Evolutionary conservation across 2,329 filamentous ascomycete genomes (phyloP).

Genomic region (Curvularia sp.): DNA sequence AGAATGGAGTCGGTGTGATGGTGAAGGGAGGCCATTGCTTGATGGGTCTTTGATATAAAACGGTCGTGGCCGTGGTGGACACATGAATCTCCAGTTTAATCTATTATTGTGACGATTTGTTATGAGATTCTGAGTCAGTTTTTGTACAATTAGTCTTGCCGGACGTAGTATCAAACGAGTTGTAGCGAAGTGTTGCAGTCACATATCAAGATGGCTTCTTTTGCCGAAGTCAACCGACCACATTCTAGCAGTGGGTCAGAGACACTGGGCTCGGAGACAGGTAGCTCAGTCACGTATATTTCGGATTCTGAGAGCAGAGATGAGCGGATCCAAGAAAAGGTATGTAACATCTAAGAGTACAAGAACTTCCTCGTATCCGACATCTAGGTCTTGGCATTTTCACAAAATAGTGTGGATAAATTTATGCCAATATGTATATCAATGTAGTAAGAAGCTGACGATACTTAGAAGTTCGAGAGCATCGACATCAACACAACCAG

Average conservation of each 20-base stretch:
- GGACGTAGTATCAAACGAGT: not conserved
- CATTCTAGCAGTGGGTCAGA: slow-evolving; percentile 37
- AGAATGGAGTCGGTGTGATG: not conserved
- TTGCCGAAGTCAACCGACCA: slow-evolving; percentile 22
- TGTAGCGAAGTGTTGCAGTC: not conserved
- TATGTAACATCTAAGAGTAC: slow-evolving; percentile 10
- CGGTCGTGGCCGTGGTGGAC: not conserved
- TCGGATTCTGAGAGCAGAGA: slow-evolving; percentile 29
- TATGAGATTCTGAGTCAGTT: not conserved
- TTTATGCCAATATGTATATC: not conserved
- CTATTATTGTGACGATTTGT: not conserved
- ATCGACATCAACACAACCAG: slow-evolving; percentile 28
- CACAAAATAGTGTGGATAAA: not conserved
- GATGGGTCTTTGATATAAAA: not conserved
- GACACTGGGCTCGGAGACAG: slow-evolving; percentile 21
- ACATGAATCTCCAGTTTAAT: not conserved
- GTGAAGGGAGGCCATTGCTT: not conserved
- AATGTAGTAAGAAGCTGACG: not conserved
- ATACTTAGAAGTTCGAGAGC: slow-evolving; percentile 3
- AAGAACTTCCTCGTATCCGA: not conserved
- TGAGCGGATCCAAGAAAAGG: slow-evolving; percentile 7
- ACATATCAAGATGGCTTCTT: slow-evolving; percentile 24
- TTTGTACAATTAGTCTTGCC: not conserved
- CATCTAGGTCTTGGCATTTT: not conserved
- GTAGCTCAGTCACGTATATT: slow-evolving; percentile 31